A percentile compares a stretch with the other conserved stretches of the same genome.
These are phyloP conservation scores for Citrus cavaleriei DNA, from an alignment of 345 rosid species.

Conservation along the genomic window DNA sequence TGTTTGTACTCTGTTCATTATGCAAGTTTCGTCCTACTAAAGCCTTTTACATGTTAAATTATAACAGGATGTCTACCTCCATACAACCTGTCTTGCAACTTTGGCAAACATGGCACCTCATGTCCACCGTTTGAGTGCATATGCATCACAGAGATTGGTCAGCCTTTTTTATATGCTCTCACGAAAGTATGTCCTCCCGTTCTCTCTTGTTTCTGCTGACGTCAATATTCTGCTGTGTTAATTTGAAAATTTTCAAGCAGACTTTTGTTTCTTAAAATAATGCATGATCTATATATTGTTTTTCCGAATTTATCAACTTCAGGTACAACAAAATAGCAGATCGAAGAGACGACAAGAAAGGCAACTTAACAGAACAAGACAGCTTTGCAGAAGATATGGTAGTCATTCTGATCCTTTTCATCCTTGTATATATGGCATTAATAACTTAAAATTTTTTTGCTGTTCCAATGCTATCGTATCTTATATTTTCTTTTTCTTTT, in stretches of 20 bases:
- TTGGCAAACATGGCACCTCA: conserved; percentile 99
- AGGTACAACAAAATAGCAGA: conserved; percentile 92
- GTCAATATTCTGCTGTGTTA: neutral
- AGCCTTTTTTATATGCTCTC: conserved; percentile 98
- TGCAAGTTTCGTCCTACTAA: neutral
- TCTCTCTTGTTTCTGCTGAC: neutral
- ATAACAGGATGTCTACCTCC: conserved; percentile 93
- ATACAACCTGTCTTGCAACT: conserved; percentile 94
- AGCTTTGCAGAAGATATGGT: conserved; percentile 75
- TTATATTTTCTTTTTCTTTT: conserved; percentile 9
- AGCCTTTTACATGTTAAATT: neutral
- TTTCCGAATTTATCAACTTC: conserved; percentile 5
- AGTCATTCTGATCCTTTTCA: conserved; percentile 9
- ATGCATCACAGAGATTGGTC: conserved; percentile 96
- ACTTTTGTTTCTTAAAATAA: neutral
- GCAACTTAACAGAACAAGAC: conserved; percentile 45
- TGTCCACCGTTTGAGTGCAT: conserved; percentile 88
- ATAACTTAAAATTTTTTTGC: conserved; percentile 2
- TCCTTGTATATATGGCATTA: conserved; percentile 10
- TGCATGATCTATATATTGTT: conserved; percentile 1
- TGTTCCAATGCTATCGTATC: neutral
- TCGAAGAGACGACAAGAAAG: conserved; percentile 58
- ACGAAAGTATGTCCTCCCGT: conserved; percentile 61
- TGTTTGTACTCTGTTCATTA: neutral
- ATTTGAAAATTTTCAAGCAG: conserved; percentile 1